phyloP scores from a whole-genome alignment of 768 basidiomycete species.

The Lyophyllum decastes region DNA sequence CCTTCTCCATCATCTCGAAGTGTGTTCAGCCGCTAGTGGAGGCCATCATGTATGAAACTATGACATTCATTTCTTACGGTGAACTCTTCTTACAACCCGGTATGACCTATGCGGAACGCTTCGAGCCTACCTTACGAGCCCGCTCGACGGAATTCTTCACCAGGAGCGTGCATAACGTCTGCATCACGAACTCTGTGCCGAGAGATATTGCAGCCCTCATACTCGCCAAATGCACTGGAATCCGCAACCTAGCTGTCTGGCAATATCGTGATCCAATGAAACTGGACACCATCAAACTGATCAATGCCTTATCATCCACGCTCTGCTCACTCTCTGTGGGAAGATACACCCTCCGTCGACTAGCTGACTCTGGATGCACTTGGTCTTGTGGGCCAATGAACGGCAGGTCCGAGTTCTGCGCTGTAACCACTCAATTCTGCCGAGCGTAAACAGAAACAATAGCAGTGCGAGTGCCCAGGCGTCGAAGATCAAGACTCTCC shows the following conservation, averaged over 20 bases:
- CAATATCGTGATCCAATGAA: background rate
- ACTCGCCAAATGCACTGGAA: background rate
- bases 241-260: background rate
- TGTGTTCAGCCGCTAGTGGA: conserved; percentile 1
- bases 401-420: too few species aligned
- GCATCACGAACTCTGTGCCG: background rate
- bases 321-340: background rate
- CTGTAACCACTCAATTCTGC: too few species aligned
- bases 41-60: background rate
- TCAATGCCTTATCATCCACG: background rate
- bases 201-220: background rate
- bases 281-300: background rate
- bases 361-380: background rate
- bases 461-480: background rate
- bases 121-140: background rate
- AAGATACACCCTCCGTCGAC: background rate
- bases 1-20: conserved; percentile 1
- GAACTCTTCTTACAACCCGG: background rate
- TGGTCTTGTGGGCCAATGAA: too few species aligned
- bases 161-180: background rate
- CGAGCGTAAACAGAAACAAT: background rate
- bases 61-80: background rate
- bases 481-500: background rate
- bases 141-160: background rate
- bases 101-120: background rate